A percentile compares a stretch with the other conserved stretches of the same genome.
Conservation (phyloP, 2,329 filamentous ascomycete species). For the Helotiales sp. region DNA sequence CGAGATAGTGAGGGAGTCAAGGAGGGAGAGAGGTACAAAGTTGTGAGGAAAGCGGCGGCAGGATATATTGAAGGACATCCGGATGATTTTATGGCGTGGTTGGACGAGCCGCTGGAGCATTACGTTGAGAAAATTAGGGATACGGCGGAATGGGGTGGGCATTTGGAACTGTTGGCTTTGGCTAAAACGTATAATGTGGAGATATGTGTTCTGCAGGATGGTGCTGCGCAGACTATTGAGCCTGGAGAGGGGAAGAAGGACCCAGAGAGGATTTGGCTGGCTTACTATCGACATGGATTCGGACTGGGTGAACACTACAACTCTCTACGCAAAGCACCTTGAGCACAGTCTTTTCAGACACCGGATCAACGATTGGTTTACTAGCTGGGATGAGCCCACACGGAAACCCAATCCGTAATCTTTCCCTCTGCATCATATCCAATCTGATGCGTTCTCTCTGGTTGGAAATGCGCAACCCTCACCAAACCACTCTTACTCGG, state of each 20-base stretch:
- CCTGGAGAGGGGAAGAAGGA: slow-evolving; percentile 52
- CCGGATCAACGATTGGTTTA: background rate
- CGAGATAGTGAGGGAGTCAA: slow-evolving; percentile 39
- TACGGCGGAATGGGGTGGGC: slow-evolving; percentile 95
- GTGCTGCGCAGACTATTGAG: slow-evolving; percentile 76
- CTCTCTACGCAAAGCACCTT: slow-evolving; percentile 63
- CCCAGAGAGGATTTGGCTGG: slow-evolving; percentile 74
- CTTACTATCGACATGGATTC: slow-evolving; percentile 93
- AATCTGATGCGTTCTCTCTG: slow-evolving; percentile 53
- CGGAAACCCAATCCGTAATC: slow-evolving; percentile 58
- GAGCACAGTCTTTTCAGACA: slow-evolving; percentile 16
- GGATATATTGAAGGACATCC: slow-evolving; percentile 75
- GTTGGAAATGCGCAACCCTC: slow-evolving; percentile 56
- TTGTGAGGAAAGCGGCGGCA: slow-evolving; percentile 73
- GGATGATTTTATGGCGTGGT: slow-evolving; percentile 84
- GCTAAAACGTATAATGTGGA: slow-evolving; percentile 79
- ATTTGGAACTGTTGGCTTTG: slow-evolving; percentile 86
- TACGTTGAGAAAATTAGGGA: slow-evolving; percentile 81
- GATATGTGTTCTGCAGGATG: slow-evolving; percentile 86
- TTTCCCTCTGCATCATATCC: slow-evolving; percentile 53
- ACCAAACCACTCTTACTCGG: slow-evolving; percentile 47
- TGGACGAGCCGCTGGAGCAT: slow-evolving; percentile 76
- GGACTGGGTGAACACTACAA: slow-evolving; percentile 98
- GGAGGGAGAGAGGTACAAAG: slow-evolving; percentile 60
- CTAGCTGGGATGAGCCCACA: slow-evolving; percentile 51